Evolutionary conservation across 139 green algal species (phyloP).

Genomic region (Ostreobium quekettii): DNA sequence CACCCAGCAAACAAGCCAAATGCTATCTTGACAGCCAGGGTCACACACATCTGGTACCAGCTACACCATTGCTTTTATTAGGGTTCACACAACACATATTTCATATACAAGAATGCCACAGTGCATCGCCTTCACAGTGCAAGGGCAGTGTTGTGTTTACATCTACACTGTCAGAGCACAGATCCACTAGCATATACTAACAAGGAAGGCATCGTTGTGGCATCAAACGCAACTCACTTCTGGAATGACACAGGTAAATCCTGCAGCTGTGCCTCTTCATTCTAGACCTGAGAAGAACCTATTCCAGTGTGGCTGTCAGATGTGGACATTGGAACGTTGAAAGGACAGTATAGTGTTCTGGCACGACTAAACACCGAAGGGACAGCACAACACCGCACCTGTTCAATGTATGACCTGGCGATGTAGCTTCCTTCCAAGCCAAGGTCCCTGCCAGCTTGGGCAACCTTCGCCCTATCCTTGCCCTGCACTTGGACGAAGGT

Average conservation of each 20-base stretch:
- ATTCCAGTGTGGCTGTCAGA: background rate
- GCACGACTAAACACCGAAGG: background rate
- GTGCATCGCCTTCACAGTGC: no score
- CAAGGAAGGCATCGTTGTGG: background rate
- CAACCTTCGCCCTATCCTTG: slow-evolving; percentile 59
- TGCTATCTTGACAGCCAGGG: no score
- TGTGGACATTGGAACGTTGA: background rate
- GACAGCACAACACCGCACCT: slow-evolving; percentile 37
- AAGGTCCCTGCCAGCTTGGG: slow-evolving; percentile 50
- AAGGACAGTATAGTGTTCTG: background rate
- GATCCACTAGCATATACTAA: no score
- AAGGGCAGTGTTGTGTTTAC: no score
- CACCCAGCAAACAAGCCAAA: no score
- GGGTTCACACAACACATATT: no score
- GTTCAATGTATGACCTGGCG: slow-evolving; percentile 86
- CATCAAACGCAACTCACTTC: background rate
- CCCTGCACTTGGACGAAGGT: slow-evolving; percentile 29
- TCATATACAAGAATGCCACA: no score
- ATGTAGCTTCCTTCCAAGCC: slow-evolving; percentile 80
- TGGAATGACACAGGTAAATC: background rate
- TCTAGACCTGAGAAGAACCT: background rate
- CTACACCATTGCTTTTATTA: no score
- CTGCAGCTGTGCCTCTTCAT: background rate
- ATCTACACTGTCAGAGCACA: no score
- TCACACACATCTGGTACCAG: no score